Base-by-base conservation (phyloP, 306 rosid genomes). In the Acacia acuminata region DNA sequence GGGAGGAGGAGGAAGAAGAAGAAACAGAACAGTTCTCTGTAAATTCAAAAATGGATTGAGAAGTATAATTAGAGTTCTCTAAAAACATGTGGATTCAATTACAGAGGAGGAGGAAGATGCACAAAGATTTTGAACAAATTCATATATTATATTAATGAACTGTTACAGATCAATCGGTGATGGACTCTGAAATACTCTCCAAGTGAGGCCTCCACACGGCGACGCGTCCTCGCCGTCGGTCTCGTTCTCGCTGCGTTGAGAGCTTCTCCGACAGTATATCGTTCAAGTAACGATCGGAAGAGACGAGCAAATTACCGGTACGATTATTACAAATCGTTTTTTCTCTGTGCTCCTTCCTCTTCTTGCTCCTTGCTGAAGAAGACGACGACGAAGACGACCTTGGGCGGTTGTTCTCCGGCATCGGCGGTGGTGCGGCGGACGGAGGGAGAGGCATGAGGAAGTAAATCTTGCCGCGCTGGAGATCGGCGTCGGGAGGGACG, bases 171-270 rank as follows among this genome's bases (percentile, higher is more conserved):
- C 90, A 63, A 40, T 79, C 45, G 90, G 91, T 72, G 90, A 90
- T 83, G 58, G 93, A 89, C 85, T 94, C 98, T 12, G 88, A 88
- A 64, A 94, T 94, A 88, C 94, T 94, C 47, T 94, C 92, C 45
- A 94, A 80, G 73, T 89, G 89, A 78, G 98, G 98, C 77, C 97
- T 90, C 98, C 98, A 94, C n/a, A 92, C 93, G 2, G 90, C 90
- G 30, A 87, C 90, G 17, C 98, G 97, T 15, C 97, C 94, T 66
- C 93, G 90, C 77, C 93, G 79, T 43, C 91, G 86, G 32, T 93
- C 96, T 81, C 91, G 85, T 30, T 93, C 96, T 79, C 87, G 81
- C 56, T 84, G 86, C 10, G 86, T 86, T 4, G 93, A 89, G 2
- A 90, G 81, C 85, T 90, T 91, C 87, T 93, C 97, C 27, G 93